These are phyloP conservation scores for Clarireedia sp. DNA, from an alignment of 2,329 filamentous ascomycete species.

Conservation along the genomic window DNA sequence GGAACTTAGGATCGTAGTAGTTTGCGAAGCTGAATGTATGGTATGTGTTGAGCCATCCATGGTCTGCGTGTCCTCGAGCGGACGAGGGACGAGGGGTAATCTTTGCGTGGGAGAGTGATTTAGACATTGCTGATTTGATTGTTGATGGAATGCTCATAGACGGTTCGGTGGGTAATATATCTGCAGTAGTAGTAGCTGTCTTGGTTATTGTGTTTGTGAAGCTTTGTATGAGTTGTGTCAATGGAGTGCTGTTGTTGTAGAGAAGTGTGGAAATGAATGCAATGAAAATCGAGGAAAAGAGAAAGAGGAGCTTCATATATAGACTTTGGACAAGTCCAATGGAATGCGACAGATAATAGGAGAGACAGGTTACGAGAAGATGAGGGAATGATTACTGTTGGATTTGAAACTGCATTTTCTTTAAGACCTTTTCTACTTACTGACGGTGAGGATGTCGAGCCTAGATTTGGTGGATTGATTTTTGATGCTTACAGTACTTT, in stretches of 20 bases:
- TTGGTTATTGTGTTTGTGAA: constrained; percentile 12
- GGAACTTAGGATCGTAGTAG: constrained; percentile 37
- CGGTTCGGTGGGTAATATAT: background rate
- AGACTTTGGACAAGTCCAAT: constrained; percentile 12
- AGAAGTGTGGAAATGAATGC: constrained; percentile 24
- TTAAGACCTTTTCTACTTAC: constrained; percentile 1
- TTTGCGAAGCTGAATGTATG: constrained; percentile 15
- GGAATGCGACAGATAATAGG: constrained; percentile 18
- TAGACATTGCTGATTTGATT: constrained; percentile 46
- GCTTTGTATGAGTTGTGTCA: constrained; percentile 20
- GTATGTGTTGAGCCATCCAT: constrained; percentile 82
- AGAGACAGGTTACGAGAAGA: constrained; percentile 12
- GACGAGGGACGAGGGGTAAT: constrained; percentile 67
- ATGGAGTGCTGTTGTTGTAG: constrained; percentile 20
- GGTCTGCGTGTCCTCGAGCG: constrained; percentile 67
- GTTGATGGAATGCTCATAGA: constrained; percentile 27
- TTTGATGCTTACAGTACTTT: background rate
- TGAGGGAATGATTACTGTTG: constrained; percentile 7
- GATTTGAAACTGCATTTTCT: constrained; percentile 2
- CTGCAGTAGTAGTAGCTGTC: background rate
- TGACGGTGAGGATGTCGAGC: background rate
- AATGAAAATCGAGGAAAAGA: constrained; percentile 27
- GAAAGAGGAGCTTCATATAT: constrained; percentile 30
- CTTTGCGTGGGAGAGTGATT: constrained; percentile 57
- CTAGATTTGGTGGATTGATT: background rate